These are phyloP conservation scores for Leccinum holopus DNA, from an alignment of 1,284 basidiomycete species.

Conservation along the genomic window DNA sequence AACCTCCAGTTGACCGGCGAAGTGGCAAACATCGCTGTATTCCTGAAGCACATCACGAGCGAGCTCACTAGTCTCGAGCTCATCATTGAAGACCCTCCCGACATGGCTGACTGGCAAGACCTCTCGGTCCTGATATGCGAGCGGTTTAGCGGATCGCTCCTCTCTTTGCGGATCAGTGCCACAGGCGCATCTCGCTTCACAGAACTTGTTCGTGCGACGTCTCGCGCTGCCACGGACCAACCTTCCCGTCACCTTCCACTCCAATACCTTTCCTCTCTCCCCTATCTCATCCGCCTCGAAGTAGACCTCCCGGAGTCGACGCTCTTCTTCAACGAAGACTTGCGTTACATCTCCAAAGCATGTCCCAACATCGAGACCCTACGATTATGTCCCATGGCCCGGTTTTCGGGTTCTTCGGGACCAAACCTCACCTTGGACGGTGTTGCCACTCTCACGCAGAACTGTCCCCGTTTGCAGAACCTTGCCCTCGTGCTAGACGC, in stretches of 20 bases:
- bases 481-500: conserved; percentile 65
- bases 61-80: conserved; percentile 63
- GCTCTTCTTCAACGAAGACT: conserved; percentile 58
- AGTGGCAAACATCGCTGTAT: conserved; percentile 62
- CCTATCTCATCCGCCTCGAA: conserved; percentile 56
- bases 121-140: conserved; percentile 61
- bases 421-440: conserved; percentile 57
- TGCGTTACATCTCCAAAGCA: conserved; percentile 54
- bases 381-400: conserved; percentile 62
- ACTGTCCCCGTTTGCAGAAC: conserved; percentile 61
- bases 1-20: conserved; percentile 67
- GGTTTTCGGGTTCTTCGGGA: conserved; percentile 52
- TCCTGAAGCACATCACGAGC: conserved; percentile 64
- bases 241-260: conserved; percentile 57
- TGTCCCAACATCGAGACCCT: conserved; percentile 67
- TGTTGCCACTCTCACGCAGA: conserved; percentile 54
- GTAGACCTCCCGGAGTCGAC: conserved; percentile 74
- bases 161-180: conserved; percentile 58
- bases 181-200: conserved; percentile 61
- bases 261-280: conserved; percentile 54
- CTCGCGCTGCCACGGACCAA: conserved; percentile 54
- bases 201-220: conserved; percentile 65
- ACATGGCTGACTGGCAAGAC: conserved; percentile 69
- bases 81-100: conserved; percentile 72
- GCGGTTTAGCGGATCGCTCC: conserved; percentile 56